phyloP scores from a whole-genome alignment of 2,329 filamentous ascomycete species.

The Sodiomyces alkalinus region DNA sequence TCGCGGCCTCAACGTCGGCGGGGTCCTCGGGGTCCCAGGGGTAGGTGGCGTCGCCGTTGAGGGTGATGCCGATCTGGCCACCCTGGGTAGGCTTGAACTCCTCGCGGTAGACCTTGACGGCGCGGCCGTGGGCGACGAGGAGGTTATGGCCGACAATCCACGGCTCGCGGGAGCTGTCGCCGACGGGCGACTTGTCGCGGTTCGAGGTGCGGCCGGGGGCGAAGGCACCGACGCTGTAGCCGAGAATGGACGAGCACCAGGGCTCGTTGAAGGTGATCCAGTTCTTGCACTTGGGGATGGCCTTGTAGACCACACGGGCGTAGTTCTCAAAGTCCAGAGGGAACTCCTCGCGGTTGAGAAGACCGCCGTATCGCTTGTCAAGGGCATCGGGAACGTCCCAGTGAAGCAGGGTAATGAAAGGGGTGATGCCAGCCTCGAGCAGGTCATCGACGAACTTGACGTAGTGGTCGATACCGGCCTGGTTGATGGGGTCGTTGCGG shows the following conservation, averaged over 20 bases:
- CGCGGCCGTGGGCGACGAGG: conserved; percentile 63
- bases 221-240: conserved; percentile 63
- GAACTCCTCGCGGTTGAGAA: conserved; percentile 71
- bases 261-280: conserved; percentile 92
- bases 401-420: conserved; percentile 73
- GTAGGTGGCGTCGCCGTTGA: conserved; percentile 73
- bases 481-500: conserved; percentile 67
- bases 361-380: conserved; percentile 66
- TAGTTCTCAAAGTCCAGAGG: conserved; percentile 69
- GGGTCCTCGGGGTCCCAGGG: conserved; percentile 71
- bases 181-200: conserved; percentile 51
- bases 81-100: conserved; percentile 61
- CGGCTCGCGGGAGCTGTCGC: conserved; percentile 61
- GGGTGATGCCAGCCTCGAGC: conserved; percentile 58
- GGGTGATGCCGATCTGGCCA: conserved; percentile 73
- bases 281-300: conserved; percentile 62
- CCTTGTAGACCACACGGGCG: conserved; percentile 59
- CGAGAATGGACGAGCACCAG: conserved; percentile 69
- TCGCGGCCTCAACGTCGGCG: conserved; percentile 56
- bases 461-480: conserved; percentile 64
- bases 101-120: conserved; percentile 69
- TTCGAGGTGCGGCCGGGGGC: conserved; percentile 74
- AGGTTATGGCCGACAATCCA: conserved; percentile 75
- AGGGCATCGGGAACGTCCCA: conserved; percentile 75
- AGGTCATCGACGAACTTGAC: conserved; percentile 66